A percentile compares a stretch with the other conserved stretches of the same genome.
phyloP scores from a whole-genome alignment of 2,329 filamentous ascomycete genomes.

The Pseudodiploospora longispora region DNA sequence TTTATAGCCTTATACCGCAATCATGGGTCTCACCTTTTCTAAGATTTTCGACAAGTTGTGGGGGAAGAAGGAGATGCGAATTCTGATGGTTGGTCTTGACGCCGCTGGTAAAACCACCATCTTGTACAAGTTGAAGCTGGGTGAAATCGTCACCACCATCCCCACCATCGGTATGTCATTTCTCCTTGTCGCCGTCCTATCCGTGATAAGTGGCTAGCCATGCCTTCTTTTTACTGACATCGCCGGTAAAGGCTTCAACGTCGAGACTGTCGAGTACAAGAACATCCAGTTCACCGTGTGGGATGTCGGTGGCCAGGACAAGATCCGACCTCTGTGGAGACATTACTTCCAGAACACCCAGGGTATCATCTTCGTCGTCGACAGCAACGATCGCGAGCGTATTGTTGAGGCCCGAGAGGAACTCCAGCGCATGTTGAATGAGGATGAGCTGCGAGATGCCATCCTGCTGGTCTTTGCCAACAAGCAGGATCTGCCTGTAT shows the following conservation, averaged over 20 bases:
- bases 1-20: slow-evolving; percentile 43
- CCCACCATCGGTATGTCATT: slow-evolving; percentile 78
- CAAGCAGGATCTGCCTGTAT: slow-evolving; percentile 98
- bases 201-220: slow-evolving; percentile 16
- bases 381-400: slow-evolving; percentile 97
- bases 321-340: slow-evolving; percentile 98
- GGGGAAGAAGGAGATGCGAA: slow-evolving; percentile 99
- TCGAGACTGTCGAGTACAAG: slow-evolving; percentile 99
- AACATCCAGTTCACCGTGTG: slow-evolving; percentile 99
- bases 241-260: slow-evolving; percentile 76
- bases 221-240: not conserved
- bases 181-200: slow-evolving; percentile 1
- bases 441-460: slow-evolving; percentile 96
- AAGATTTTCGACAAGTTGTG: slow-evolving; percentile 94
- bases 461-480: slow-evolving; percentile 97
- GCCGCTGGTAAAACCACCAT: slow-evolving; percentile 99
- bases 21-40: slow-evolving; percentile 96
- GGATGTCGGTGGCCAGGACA: slow-evolving; percentile 99
- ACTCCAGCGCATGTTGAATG: slow-evolving; percentile 96
- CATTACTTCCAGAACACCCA: slow-evolving; percentile 99
- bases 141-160: slow-evolving; percentile 98
- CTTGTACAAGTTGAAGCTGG: slow-evolving; percentile 99
- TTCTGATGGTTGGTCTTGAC: slow-evolving; percentile 99
- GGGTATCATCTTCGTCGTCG: slow-evolving; percentile 99
- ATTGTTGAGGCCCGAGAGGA: slow-evolving; percentile 95